Base-by-base conservation (phyloP, 108 stramenopile genomes). In the Licmophora abbreviata region DNA sequence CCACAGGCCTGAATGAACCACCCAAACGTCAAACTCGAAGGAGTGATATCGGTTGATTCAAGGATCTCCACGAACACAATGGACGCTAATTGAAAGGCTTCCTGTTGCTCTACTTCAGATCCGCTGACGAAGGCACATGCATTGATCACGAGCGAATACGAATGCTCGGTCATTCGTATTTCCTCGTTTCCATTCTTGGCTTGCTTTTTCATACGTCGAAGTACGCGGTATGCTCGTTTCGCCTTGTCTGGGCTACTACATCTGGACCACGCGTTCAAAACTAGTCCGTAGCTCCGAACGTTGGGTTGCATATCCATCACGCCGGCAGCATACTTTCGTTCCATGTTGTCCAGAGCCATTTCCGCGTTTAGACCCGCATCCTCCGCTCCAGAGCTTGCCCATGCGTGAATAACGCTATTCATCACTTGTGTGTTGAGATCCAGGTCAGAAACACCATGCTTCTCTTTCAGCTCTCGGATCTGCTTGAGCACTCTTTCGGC, bases 1-100 rank as follows among this genome's bases (percentile, higher is more conserved):
- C 75, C 73, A 54, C 78, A 80, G 21, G 77, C 81, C 55, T 86
- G 78, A 40, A 86, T 74, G 45, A 77, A 80, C 44, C 80, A 81
- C 15, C 76, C 85, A 43, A 62, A 86, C 6, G 72, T 69, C 24
- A 68, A 50, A 30, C 63, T 64, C 20, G 49, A 53, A 18, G 81
- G 81, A 41, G 29, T 14, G 8, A 66, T 40, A 29, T 56, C 22
- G 0, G 44, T 51, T 7, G 55, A 49, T 17, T 62, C 52, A 5
- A 73, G 44, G 26, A 81, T 46, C 27, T 78, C 69, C 35, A 59
- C 47, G 54, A 85, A 53, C 41, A 64, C 47, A 9, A 51, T 24
- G 17, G 64, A 60, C 4, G 83, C 83, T 61, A 85, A 73, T n/a
- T 61, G 41, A 52, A 80, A 85, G 21, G 77, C 76, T 58, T 50